Evolutionary conservation across 2,329 filamentous ascomycete species (phyloP).

Genomic region (Parascedosporium putredinis): DNA sequence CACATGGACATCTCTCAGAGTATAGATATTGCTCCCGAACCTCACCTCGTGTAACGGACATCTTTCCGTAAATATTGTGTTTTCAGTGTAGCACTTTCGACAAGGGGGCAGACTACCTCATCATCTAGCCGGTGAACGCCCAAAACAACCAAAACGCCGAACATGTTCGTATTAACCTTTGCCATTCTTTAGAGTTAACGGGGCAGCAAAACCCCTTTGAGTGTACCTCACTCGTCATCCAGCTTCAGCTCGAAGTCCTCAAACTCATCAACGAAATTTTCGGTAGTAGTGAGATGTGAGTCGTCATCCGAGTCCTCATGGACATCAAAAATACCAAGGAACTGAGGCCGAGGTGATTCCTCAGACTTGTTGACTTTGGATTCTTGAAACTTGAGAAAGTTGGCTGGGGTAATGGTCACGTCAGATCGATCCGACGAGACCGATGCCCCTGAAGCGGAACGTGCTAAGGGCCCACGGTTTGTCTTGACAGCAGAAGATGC

Average conservation of each 20-base stretch:
- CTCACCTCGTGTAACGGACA: no score
- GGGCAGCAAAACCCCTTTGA: no score
- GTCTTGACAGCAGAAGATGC: constrained; percentile 32
- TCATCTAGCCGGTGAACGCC: no score
- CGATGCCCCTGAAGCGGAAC: constrained; percentile 3
- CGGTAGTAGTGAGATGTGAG: constrained; percentile 17
- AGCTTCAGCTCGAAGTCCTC: constrained; percentile 42
- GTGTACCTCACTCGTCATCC: neutral
- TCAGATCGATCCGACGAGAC: constrained; percentile 3
- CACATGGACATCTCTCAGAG: no score
- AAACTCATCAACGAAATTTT: constrained; percentile 37
- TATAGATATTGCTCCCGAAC: no score
- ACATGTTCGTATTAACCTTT: no score
- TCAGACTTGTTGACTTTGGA: neutral
- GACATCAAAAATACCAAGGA: constrained; percentile 47
- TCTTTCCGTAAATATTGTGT: no score
- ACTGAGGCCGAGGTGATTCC: constrained; percentile 32
- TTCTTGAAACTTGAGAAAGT: constrained; percentile 4
- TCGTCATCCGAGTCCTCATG: constrained; percentile 33
- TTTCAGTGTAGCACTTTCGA: no score
- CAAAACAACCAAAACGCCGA: neutral
- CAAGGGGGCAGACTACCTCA: no score
- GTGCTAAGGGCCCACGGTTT: neutral
- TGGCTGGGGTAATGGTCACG: constrained; percentile 6
- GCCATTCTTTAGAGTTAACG: no score